phyloP scores from a whole-genome alignment of 441 rosid species.

The Adansonia rubrostipa region DNA sequence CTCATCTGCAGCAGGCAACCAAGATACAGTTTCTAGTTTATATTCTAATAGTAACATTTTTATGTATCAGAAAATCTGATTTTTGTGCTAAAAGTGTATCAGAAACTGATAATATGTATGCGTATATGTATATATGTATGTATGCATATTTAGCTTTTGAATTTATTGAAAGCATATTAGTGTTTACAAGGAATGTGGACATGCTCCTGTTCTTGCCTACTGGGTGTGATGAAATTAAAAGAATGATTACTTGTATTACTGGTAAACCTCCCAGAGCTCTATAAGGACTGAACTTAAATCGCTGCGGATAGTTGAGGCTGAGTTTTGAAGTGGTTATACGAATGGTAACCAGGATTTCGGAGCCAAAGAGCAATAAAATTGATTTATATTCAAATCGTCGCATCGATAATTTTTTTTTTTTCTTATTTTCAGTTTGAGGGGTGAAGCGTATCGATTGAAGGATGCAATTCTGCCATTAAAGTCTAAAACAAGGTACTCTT shows the following conservation, averaged over 20 bases:
- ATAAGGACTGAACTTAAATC: background rate
- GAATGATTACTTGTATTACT: background rate
- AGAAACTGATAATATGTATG: background rate
- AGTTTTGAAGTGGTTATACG: too few relatives aligned
- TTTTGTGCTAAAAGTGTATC: background rate
- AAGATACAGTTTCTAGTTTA: background rate
- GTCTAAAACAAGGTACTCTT: background rate
- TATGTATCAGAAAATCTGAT: background rate
- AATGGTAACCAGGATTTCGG: too few relatives aligned
- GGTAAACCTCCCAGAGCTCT: background rate
- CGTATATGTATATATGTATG: too few relatives aligned
- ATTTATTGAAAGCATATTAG: background rate
- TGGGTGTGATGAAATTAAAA: background rate
- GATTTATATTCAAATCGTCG: too few relatives aligned
- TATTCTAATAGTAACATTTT: background rate
- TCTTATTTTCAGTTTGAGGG: too few relatives aligned
- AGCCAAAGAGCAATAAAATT: too few relatives aligned
- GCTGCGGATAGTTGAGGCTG: too few relatives aligned
- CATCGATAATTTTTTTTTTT: too few relatives aligned
- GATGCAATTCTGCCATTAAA: background rate
- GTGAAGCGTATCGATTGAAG: background rate
- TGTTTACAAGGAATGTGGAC: background rate
- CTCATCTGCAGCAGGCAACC: background rate
- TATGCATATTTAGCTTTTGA: background rate
- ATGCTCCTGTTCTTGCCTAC: background rate